Conservation (phyloP, 495 filamentous ascomycete species). For the Penicillium bovifimosum region DNA sequence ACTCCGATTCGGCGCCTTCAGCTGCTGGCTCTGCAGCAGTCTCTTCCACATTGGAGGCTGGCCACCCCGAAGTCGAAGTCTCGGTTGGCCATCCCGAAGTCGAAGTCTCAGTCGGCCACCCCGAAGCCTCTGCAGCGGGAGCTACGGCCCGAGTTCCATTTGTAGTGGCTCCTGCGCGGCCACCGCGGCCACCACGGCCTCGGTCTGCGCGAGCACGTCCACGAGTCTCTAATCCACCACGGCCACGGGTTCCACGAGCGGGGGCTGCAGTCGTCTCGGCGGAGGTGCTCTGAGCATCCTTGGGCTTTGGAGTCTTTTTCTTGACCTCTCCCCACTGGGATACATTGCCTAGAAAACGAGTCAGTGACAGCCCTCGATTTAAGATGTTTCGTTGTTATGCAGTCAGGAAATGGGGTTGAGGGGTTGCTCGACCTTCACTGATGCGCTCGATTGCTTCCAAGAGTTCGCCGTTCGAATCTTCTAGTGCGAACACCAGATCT, state of each 20-base stretch:
- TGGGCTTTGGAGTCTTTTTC: constrained; percentile 83
- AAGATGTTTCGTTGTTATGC: not conserved
- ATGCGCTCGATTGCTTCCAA: constrained; percentile 81
- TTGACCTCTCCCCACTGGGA: constrained; percentile 95
- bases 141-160: constrained; percentile 47
- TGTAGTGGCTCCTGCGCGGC: constrained; percentile 48
- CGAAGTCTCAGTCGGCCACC: constrained; percentile 42
- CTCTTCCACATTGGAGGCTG: constrained; percentile 19
- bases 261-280: constrained; percentile 42
- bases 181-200: constrained; percentile 70
- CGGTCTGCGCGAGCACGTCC: constrained; percentile 69
- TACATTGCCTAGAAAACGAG: constrained; percentile 60
- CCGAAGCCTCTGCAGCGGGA: constrained; percentile 26
- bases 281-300: constrained; percentile 58
- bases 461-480: constrained; percentile 88
- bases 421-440: constrained; percentile 66
- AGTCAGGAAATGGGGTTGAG: not conserved
- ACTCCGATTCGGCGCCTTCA: constrained; percentile 21
- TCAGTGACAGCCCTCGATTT: constrained; percentile 17
- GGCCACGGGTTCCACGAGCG: constrained; percentile 57
- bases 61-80: constrained; percentile 46
- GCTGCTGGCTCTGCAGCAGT: constrained; percentile 28
- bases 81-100: constrained; percentile 42
- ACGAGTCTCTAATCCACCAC: constrained; percentile 60
- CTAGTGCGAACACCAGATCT: constrained; percentile 82